phyloP scores from a whole-genome alignment of 371 early-diverging fungal species.

The Smittium culicis region DNA sequence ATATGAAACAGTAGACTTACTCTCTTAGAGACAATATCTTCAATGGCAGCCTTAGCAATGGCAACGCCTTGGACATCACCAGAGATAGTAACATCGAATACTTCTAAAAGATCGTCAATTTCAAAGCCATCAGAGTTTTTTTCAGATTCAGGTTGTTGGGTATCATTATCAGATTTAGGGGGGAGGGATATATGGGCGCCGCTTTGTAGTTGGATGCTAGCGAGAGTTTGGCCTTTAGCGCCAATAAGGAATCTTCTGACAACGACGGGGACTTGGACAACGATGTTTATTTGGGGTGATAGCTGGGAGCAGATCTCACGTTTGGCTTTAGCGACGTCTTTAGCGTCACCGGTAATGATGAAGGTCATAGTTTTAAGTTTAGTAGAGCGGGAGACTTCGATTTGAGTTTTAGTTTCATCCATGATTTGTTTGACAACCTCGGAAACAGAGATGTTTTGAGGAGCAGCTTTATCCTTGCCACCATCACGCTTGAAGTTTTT shows the following conservation, averaged over 20 bases:
- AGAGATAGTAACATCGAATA: conserved; percentile 51
- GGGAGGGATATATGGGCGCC: conserved; percentile 62
- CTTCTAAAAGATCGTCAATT: conserved; percentile 35
- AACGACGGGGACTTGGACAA: conserved; percentile 59
- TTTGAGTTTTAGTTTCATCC: conserved; percentile 54
- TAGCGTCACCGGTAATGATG: conserved; percentile 64
- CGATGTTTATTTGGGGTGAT: conserved; percentile 53
- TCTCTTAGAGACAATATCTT: conserved; percentile 63
- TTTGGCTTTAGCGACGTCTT: conserved; percentile 63
- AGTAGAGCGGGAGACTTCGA: conserved; percentile 71
- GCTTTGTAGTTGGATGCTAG: conserved; percentile 58
- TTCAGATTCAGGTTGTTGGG: conserved; percentile 37
- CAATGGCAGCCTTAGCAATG: conserved; percentile 74
- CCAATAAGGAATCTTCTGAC: conserved; percentile 77
- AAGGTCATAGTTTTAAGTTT: conserved; percentile 65
- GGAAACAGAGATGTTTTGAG: conserved; percentile 41
- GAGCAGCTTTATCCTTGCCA: conserved; percentile 21
- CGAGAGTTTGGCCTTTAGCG: conserved; percentile 61
- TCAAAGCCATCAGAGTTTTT: conserved; percentile 34
- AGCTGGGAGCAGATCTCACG: conserved; percentile 59
- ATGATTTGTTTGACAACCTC: conserved; percentile 60
- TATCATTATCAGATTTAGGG: conserved; percentile 31
- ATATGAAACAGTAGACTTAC: not conserved
- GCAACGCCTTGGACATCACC: conserved; percentile 75
- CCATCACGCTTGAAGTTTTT: conserved; percentile 16